Conservation (phyloP, 345 rosid species). For the Syzygium jambos region DNA sequence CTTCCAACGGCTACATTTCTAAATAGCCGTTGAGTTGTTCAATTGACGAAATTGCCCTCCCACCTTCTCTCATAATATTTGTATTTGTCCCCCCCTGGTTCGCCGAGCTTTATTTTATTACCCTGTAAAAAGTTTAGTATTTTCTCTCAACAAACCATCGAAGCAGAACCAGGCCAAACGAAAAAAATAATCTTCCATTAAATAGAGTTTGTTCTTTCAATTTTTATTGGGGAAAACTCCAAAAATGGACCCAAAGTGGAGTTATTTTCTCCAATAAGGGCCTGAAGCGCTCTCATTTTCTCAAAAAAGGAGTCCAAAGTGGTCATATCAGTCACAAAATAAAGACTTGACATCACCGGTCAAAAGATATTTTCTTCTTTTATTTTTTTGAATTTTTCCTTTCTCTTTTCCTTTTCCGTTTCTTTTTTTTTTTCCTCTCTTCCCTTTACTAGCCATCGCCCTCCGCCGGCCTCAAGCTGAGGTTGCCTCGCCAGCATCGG, state of each 20-base stretch:
- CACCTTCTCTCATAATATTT: background rate
- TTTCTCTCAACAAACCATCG: background rate
- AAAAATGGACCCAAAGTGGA: too few relatives aligned
- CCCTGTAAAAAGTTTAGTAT: background rate
- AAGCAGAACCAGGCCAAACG: background rate
- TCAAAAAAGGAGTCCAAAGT: too few relatives aligned
- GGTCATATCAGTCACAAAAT: too few relatives aligned
- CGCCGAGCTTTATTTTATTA: background rate
- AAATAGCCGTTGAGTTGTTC: conserved; percentile 8
- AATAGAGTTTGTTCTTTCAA: background rate
- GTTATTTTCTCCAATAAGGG: too few relatives aligned
- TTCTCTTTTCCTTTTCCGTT: too few relatives aligned
- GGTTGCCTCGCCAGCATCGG: too few relatives aligned
- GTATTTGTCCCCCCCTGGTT: background rate
- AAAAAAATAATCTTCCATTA: background rate
- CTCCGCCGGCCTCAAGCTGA: too few relatives aligned
- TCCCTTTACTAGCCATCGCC: too few relatives aligned
- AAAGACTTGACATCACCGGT: rapidly evolving
- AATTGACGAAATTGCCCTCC: conserved; percentile 6
- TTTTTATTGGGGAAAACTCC: background rate
- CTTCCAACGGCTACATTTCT: background rate
- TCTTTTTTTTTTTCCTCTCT: too few relatives aligned
- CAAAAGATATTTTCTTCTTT: too few relatives aligned
- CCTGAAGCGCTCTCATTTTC: too few relatives aligned
- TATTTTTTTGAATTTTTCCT: too few relatives aligned